Evolutionary conservation across 768 basidiomycete genomes (phyloP).

Genomic region (Tricholoma saponaceum): DNA sequence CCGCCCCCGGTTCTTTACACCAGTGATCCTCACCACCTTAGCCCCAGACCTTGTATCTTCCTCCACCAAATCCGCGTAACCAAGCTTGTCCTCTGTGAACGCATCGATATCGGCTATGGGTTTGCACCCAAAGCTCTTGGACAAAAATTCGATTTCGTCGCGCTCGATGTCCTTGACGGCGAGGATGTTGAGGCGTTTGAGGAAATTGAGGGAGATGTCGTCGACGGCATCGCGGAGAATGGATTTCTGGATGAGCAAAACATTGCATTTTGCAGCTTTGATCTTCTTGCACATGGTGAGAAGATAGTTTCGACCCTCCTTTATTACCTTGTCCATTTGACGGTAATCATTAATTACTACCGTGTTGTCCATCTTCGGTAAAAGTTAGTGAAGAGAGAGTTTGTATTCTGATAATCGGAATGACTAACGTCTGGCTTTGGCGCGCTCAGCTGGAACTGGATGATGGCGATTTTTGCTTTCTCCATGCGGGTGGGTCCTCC

Average conservation of each 20-base stretch:
- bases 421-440: constrained; percentile 92
- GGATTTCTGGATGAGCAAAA: constrained; percentile 97
- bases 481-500: constrained; percentile 95
- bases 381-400: constrained; percentile 10
- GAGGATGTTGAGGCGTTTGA: constrained; percentile 94
- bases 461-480: constrained; percentile 97
- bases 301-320: constrained; percentile 97
- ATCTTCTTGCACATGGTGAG: constrained; percentile 99
- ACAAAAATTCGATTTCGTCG: constrained; percentile 97
- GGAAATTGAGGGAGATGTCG: constrained; percentile 94
- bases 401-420: background rate
- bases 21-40: constrained; percentile 92
- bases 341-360: constrained; percentile 99
- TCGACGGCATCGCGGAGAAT: constrained; percentile 99
- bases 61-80: constrained; percentile 93
- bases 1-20: constrained; percentile 90
- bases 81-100: constrained; percentile 97
- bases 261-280: constrained; percentile 99
- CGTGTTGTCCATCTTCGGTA: constrained; percentile 94
- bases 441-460: constrained; percentile 97
- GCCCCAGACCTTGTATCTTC: constrained; percentile 78
- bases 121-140: constrained; percentile 92
- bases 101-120: constrained; percentile 97
- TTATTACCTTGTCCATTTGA: constrained; percentile 99
- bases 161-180: constrained; percentile 97